Evolutionary conservation across 176 grass and related monocot species (phyloP).

Genomic region (Carex parvula): DNA sequence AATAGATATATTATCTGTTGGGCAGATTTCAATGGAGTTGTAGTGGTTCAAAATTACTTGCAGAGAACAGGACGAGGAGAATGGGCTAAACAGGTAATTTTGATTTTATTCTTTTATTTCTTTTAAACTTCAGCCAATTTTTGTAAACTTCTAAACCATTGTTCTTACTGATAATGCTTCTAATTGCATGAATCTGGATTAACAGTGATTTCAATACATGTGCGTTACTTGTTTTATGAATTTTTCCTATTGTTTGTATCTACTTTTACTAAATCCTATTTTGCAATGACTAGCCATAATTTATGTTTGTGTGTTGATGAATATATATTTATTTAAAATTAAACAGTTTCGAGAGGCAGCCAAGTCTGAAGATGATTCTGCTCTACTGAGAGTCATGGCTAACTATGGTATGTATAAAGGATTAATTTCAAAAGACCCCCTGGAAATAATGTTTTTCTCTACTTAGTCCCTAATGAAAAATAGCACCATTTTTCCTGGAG

Average conservation of each 20-base stretch:
- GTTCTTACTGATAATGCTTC: slow-evolving; percentile 1
- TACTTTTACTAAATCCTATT: slow-evolving; percentile 1
- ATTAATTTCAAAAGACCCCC: not conserved
- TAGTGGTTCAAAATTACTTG: slow-evolving; percentile 96
- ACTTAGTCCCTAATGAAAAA: slow-evolving; percentile 16
- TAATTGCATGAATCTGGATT: not conserved
- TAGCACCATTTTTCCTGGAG: not conserved
- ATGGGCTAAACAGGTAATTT: slow-evolving; percentile 80
- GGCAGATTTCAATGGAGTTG: slow-evolving; percentile 96
- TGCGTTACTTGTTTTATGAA: not conserved
- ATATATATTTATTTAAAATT: not conserved
- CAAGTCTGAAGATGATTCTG: slow-evolving; percentile 48
- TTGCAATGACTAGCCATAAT: not conserved
- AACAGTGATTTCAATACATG: not conserved
- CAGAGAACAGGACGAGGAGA: slow-evolving; percentile 78
- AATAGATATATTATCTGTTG: slow-evolving; percentile 16
- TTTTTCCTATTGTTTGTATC: slow-evolving; percentile 3
- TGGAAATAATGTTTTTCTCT: not conserved
- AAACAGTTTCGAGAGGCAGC: slow-evolving; percentile 78
- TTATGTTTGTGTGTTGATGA: not conserved
- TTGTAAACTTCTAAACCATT: not conserved
- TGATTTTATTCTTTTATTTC: not conserved
- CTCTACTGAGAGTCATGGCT: slow-evolving; percentile 75
- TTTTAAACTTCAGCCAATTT: not conserved
- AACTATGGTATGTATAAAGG: slow-evolving; percentile 58